Conservation (phyloP, 2,329 filamentous ascomycete species). For the Graphilbum sp. region DNA sequence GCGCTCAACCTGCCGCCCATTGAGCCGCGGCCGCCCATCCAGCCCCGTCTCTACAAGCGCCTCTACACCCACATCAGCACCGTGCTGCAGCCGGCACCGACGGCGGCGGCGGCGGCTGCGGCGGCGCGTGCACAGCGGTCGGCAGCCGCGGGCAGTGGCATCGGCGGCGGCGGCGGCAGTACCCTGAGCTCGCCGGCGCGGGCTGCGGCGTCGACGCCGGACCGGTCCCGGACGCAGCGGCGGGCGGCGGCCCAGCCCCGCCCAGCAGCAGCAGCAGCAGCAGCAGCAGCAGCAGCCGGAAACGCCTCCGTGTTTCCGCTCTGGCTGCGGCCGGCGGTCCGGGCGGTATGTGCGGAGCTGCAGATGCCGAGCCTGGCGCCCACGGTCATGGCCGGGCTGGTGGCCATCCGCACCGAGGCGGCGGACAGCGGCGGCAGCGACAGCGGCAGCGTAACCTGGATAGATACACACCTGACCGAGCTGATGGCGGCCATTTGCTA, state of each 20-base stretch:
- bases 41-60: conserved; percentile 67
- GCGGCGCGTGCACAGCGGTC: conserved; percentile 13
- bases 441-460: conserved; percentile 23
- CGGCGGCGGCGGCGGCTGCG: conserved; percentile 17
- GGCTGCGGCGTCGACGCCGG: too few relatives aligned
- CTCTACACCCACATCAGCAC: conserved; percentile 67
- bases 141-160: too few relatives aligned
- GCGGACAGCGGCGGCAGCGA: neutral
- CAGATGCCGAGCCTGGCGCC: conserved; percentile 46
- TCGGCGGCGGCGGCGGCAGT: too few relatives aligned
- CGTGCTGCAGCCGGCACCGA: conserved; percentile 32
- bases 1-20: conserved; percentile 61
- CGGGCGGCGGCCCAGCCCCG: too few relatives aligned
- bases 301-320: conserved; percentile 25
- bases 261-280: too few relatives aligned
- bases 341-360: conserved; percentile 47
- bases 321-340: conserved; percentile 56
- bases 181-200: too few relatives aligned
- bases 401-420: conserved; percentile 25
- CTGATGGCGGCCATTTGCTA: conserved; percentile 45
- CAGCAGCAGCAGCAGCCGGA: neutral
- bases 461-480: conserved; percentile 29
- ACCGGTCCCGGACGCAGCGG: too few relatives aligned
- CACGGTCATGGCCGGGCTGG: conserved; percentile 60
- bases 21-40: conserved; percentile 59